phyloP scores from a whole-genome alignment of 345 rosid genomes.

The Hibiscus tridactylites region DNA sequence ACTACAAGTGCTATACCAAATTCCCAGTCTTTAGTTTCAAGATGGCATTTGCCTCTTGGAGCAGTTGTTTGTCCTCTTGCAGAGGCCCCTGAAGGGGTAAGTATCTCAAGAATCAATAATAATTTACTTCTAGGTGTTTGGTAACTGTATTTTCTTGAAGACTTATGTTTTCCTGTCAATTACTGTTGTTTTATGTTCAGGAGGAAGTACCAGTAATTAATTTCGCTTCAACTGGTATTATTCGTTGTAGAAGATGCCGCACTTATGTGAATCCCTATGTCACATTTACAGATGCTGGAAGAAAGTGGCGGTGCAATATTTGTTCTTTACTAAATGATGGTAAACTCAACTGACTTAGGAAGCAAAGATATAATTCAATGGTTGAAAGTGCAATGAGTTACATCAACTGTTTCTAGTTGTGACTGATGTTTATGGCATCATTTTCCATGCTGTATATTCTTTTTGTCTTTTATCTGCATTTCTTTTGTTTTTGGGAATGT shows the following conservation, averaged over 20 bases:
- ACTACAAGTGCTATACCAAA: slow-evolving; percentile 82
- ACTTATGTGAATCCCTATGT: slow-evolving; percentile 95
- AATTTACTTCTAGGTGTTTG: slow-evolving; percentile 5
- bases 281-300: slow-evolving; percentile 86
- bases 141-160: slow-evolving; percentile 1
- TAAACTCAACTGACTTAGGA: slow-evolving; percentile 23
- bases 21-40: slow-evolving; percentile 81
- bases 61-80: slow-evolving; percentile 99
- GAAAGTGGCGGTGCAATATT: slow-evolving; percentile 99
- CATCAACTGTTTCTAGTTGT: slow-evolving; percentile 1
- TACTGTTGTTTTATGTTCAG: slow-evolving; percentile 36
- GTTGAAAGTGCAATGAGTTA: neutral
- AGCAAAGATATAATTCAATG: neutral
- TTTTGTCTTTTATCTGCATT: neutral
- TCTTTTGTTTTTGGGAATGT: neutral
- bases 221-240: slow-evolving; percentile 76
- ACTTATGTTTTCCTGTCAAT: slow-evolving; percentile 12
- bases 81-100: slow-evolving; percentile 86
- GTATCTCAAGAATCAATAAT: slow-evolving; percentile 22
- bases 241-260: slow-evolving; percentile 97
- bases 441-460: neutral
- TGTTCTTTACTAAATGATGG: slow-evolving; percentile 92
- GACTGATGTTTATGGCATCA: neutral
- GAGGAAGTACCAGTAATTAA: slow-evolving; percentile 91
- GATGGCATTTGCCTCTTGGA: slow-evolving; percentile 99